A percentile compares a stretch with the other conserved stretches of the same genome.
phyloP scores from a whole-genome alignment of 164 flowering plant genomes.

The Houttuynia cordata region DNA sequence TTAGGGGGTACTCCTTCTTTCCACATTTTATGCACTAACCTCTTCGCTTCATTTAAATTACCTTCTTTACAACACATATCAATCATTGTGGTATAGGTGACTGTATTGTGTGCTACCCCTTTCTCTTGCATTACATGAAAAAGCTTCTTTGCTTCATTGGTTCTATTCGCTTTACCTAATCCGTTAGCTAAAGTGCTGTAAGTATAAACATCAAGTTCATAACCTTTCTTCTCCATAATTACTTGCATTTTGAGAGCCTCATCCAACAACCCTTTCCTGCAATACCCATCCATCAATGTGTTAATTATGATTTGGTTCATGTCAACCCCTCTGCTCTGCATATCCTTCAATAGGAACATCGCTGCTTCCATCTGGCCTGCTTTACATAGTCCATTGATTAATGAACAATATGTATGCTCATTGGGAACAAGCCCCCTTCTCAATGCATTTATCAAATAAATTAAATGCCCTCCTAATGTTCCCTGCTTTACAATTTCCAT shows the following conservation, averaged over 20 bases:
- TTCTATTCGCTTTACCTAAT: conserved; percentile 23
- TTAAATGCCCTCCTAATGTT: conserved; percentile 29
- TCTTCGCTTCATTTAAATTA: conserved; percentile 46
- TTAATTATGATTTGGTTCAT: conserved; percentile 30
- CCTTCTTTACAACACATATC: conserved; percentile 66
- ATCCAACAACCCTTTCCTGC: conserved; percentile 35
- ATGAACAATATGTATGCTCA: conserved; percentile 41
- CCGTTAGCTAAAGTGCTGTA: conserved; percentile 30
- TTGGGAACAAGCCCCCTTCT: conserved; percentile 33
- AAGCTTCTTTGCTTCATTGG: conserved; percentile 37
- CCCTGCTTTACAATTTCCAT: conserved; percentile 27
- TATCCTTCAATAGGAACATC: conserved; percentile 28
- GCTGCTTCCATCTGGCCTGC: conserved; percentile 41
- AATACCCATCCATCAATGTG: conserved; percentile 31
- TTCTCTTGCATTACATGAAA: conserved; percentile 28
- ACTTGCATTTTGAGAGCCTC: conserved; percentile 33
- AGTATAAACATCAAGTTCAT: conserved; percentile 19
- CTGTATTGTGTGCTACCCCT: conserved; percentile 28
- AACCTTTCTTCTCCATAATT: conserved; percentile 41
- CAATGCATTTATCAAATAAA: conserved; percentile 35
- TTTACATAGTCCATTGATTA: conserved; percentile 46
- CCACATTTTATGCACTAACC: conserved; percentile 48
- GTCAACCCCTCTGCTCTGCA: conserved; percentile 47
- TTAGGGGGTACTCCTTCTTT: conserved; percentile 36
- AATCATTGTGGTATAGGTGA: conserved; percentile 44